Base-by-base conservation (phyloP, 495 filamentous ascomycete species). In the Cladorrhinum samala region DNA sequence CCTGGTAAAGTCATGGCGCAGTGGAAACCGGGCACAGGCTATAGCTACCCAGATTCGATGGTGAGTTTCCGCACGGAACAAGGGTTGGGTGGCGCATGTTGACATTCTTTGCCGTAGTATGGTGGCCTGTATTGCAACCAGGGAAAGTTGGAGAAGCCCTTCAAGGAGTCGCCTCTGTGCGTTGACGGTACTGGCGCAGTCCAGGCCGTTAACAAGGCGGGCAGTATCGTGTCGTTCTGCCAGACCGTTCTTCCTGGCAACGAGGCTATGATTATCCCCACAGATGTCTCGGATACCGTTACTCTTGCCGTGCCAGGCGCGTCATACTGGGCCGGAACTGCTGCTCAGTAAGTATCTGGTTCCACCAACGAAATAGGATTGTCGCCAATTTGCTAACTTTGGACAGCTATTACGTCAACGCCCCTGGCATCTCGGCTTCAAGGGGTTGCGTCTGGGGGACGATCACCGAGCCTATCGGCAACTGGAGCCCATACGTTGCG, bases 261-360 rank as follows among this genome's bases (percentile, higher is more conserved):
- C 63, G 88, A 93, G 70, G 84, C 86, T 49, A 93, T 93, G 88
- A 72, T 91, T 56, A 93, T 91, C 63, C 86, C 87, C 11, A 91
- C 85, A 24, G 63, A 82, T 58, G 83, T 91, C 30, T 55, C 69
- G 13, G 62, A 61, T 48, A 61, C 58, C n/a, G 68, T 71, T 8
- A 79, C 76, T 37, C 69, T 93, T 36, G 87, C 88, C 48, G 86
- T 91, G 41, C 88, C 88, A 2, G 85, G 78, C 42, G 66, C 74
- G 20, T 73, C 68, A 50, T 91, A 91, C 67, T 93, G 87, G 87
- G 81, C 74, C 53, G 59, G 65, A 25, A 90, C 87, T 17, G 79
- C 87, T 58, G 84, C 88, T 46, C 88, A 93, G 82, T 91, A 76
- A 71, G 73, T 63, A 0, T 41, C 33, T 6, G 9, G 1, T 9